Conservation (phyloP, 2,329 filamentous ascomycete species). For the Macrophomina pseudophaseolina region DNA sequence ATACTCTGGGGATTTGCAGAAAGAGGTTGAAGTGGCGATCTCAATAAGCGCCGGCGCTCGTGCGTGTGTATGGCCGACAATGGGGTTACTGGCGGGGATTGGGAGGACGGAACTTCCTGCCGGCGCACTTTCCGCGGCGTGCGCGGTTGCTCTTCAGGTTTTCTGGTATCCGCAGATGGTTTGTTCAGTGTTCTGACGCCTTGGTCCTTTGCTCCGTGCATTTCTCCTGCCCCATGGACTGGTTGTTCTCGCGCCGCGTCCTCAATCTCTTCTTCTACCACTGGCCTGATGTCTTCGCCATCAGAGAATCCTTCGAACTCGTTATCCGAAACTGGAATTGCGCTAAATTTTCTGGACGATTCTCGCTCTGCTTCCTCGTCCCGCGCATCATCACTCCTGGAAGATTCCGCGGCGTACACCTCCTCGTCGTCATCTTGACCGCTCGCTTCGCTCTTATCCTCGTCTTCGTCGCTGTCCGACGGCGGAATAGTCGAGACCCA, state of each 20-base stretch:
- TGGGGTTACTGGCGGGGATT: conserved; percentile 15
- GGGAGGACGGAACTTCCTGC: conserved; percentile 22
- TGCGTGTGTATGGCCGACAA: conserved; percentile 20
- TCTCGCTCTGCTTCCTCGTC: not conserved
- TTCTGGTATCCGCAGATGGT: not conserved
- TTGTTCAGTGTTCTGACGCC: not conserved
- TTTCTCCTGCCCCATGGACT: not conserved
- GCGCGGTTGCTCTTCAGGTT: not conserved
- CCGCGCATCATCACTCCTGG: not conserved
- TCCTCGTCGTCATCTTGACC: not conserved
- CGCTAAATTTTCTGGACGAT: not conserved
- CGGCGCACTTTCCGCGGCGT: conserved; percentile 13
- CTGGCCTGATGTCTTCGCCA: not conserved
- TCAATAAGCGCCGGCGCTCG: not conserved
- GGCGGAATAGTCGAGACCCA: not conserved
- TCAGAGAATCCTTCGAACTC: conserved; percentile 18
- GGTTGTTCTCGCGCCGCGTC: not conserved
- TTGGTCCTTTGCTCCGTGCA: not conserved
- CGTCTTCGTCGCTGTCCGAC: conserved; percentile 18
- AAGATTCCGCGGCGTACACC: not conserved
- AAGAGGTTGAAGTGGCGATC: conserved; percentile 11
- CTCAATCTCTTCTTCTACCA: not conserved
- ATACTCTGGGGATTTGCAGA: conserved; percentile 10
- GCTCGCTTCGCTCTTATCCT: not conserved
- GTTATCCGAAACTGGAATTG: not conserved